Conservation (phyloP, 2,329 filamentous ascomycete genomes). For the Nemania sp. region DNA sequence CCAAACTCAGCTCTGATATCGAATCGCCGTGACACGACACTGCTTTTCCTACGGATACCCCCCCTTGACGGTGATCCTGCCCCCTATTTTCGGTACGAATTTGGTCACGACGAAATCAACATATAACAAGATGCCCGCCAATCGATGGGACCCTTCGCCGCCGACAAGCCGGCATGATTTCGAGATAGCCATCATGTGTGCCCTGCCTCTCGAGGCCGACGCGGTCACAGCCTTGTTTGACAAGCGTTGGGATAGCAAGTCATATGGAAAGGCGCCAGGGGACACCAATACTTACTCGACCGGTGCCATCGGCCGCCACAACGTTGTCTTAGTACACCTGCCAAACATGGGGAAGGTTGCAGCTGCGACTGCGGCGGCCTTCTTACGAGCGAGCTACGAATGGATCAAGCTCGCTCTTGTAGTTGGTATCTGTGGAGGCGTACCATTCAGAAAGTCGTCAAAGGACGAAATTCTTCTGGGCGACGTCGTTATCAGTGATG, state of each 20-base stretch:
- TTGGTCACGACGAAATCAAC: not conserved
- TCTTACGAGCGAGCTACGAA: not conserved
- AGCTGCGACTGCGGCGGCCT: not conserved
- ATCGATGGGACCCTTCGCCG: not conserved
- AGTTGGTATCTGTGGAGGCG: conserved; percentile 3
- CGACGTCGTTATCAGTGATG: conserved; percentile 4
- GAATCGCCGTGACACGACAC: not conserved
- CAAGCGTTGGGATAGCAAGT: not conserved
- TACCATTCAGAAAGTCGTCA: not conserved
- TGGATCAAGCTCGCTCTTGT: not conserved
- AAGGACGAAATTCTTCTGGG: not conserved
- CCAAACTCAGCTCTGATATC: not conserved
- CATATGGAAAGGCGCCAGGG: not conserved
- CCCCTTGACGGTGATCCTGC: not conserved
- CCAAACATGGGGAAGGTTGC: not conserved
- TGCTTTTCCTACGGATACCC: not conserved
- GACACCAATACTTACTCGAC: conserved; percentile 7
- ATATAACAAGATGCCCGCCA: not conserved
- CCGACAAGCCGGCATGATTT: not conserved
- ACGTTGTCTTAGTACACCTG: conserved; percentile 9
- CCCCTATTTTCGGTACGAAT: not conserved
- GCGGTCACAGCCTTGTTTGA: conserved; percentile 3
- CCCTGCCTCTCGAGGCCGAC: conserved; percentile 1
- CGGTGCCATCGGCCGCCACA: conserved; percentile 3
- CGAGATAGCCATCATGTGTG: conserved; percentile 7